phyloP scores from a whole-genome alignment of 163 green algal genomes.

The Scenedesmus sp. region DNA sequence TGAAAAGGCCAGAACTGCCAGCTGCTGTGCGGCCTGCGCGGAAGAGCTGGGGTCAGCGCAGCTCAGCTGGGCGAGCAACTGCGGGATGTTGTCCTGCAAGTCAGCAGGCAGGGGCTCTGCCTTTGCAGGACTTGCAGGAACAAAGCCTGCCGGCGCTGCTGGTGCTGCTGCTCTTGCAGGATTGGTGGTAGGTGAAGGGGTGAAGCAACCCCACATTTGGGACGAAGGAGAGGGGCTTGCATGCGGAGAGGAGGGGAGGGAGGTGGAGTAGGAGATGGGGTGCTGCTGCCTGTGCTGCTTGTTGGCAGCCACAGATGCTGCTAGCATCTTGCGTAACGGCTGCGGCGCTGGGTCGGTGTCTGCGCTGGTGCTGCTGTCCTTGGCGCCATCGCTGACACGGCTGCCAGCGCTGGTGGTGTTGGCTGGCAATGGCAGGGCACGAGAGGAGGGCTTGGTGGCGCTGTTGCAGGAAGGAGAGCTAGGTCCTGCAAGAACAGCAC shows the following conservation, averaged over 20 bases:
- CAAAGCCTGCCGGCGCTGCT: background rate
- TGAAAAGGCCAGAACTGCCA: constrained; percentile 5
- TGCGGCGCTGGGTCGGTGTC: background rate
- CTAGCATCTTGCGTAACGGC: background rate
- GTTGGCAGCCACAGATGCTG: background rate
- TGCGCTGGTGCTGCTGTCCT: background rate
- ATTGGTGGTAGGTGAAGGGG: background rate
- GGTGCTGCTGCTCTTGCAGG: background rate
- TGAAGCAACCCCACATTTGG: background rate
- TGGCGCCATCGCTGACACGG: background rate
- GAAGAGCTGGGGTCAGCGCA: background rate
- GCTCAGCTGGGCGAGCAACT: background rate
- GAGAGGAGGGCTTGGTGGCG: background rate
- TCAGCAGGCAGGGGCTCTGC: background rate
- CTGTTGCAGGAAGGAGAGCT: background rate
- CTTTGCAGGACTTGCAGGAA: constrained; percentile 9
- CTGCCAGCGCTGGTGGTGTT: background rate
- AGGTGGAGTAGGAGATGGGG: background rate
- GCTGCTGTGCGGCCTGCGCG: background rate
- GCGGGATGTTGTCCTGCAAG: background rate
- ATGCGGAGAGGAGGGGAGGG: background rate
- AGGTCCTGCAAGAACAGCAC: background rate
- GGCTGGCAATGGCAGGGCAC: background rate
- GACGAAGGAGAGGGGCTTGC: background rate
- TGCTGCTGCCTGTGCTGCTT: background rate